Evolutionary conservation across 83 land plant genomes (phyloP).

Genomic region (Picea abies): DNA sequence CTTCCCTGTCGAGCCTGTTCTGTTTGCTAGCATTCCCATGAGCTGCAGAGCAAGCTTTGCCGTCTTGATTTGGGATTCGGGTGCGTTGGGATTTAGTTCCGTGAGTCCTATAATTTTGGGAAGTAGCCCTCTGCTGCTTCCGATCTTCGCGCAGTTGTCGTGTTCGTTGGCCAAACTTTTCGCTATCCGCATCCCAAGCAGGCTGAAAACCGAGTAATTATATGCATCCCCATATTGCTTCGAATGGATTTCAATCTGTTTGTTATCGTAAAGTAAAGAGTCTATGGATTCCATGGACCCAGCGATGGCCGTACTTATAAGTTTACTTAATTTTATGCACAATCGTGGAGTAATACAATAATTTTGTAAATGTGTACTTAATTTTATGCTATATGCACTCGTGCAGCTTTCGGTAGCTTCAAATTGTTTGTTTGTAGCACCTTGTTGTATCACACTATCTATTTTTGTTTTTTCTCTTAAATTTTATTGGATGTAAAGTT

Average conservation of each 20-base stretch:
- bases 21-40: constrained; percentile 50
- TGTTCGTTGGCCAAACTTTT: constrained; percentile 70
- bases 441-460: too few species aligned
- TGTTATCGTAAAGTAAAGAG: constrained; percentile 40
- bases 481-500: too few species aligned
- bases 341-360: too few species aligned
- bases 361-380: too few species aligned
- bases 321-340: too few species aligned
- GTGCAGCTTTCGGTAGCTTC: too few species aligned
- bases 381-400: too few species aligned
- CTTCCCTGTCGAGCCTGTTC: constrained; percentile 32
- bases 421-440: too few species aligned
- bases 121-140: constrained; percentile 16
- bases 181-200: constrained; percentile 66
- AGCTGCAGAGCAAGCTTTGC: constrained; percentile 48
- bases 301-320: constrained; percentile 39
- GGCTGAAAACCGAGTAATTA: constrained; percentile 28
- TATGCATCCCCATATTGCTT: neutral
- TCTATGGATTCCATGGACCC: constrained; percentile 79
- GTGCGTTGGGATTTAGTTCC: constrained; percentile 16
- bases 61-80: constrained; percentile 3
- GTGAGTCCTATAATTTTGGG: constrained; percentile 60
- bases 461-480: too few species aligned
- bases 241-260: neutral
- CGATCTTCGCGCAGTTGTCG: constrained; percentile 71